Percentiles rank a stretch among this genome's conserved stretches.
phyloP scores from a whole-genome alignment of 2,329 filamentous ascomycete genomes.

The Lasiodiplodia sp. region DNA sequence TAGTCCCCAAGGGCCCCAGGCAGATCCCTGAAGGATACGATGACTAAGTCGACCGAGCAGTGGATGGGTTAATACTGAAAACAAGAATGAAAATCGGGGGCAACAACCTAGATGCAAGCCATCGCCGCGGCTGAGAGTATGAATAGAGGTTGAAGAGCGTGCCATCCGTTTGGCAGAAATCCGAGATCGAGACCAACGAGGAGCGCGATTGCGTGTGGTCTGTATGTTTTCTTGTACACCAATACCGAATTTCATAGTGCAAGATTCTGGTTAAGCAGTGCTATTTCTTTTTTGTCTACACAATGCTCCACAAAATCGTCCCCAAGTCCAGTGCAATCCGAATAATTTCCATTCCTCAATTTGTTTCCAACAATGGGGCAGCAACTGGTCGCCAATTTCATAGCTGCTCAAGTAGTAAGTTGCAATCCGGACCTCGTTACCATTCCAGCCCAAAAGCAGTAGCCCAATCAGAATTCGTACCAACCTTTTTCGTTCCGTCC shows the following conservation, averaged over 20 bases:
- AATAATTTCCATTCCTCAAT: neutral
- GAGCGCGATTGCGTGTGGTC: neutral
- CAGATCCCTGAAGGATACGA: conserved; percentile 56
- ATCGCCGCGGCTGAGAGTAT: neutral
- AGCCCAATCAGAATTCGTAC: neutral
- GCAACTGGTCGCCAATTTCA: neutral
- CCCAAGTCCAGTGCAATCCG: neutral
- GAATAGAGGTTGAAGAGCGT: neutral
- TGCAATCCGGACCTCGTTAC: too few species aligned
- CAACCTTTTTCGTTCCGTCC: too few species aligned
- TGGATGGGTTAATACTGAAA: conserved; percentile 25
- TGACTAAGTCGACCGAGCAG: conserved; percentile 40
- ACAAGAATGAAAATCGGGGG: neutral
- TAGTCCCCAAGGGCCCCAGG: conserved; percentile 57
- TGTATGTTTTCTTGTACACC: conserved; percentile 19
- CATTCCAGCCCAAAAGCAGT: neutral
- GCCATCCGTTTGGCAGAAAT: neutral
- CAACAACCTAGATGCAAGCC: neutral
- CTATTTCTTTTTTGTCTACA: neutral
- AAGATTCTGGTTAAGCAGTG: neutral
- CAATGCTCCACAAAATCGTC: neutral
- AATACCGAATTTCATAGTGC: conserved; percentile 17
- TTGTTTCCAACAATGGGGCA: neutral
- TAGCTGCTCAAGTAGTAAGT: neutral
- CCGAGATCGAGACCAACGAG: neutral